A percentile compares a stretch with the other conserved stretches of the same genome.
phyloP scores from a whole-genome alignment of 257 asterid genomes.

The Solanum dulcamara region DNA sequence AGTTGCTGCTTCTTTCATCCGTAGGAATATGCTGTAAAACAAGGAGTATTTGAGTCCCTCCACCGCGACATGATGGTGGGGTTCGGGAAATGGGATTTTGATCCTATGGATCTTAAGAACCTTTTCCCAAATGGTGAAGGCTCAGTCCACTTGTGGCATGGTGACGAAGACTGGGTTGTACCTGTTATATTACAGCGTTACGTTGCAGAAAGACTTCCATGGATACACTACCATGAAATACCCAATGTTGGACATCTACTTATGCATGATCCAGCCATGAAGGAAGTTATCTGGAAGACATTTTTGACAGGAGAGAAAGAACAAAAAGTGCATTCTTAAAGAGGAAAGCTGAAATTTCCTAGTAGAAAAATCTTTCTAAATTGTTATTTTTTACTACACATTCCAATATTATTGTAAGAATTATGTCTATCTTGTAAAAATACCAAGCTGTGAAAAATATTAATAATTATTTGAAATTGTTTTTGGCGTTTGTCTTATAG shows the following conservation, averaged over 20 bases:
- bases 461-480: too few species aligned
- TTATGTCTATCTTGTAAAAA: background rate
- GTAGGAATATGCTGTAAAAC: conserved; percentile 32
- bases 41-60: conserved; percentile 34
- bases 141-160: conserved; percentile 46
- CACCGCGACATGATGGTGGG: conserved; percentile 41
- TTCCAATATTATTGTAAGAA: background rate
- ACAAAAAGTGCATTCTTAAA: background rate
- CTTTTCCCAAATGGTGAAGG: conserved; percentile 23
- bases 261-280: background rate
- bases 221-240: conserved; percentile 8
- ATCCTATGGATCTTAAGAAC: conserved; percentile 34
- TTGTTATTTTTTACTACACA: background rate
- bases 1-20: conserved; percentile 3
- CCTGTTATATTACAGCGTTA: conserved; percentile 33
- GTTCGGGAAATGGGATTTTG: conserved; percentile 40
- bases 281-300: conserved; percentile 30
- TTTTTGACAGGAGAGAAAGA: conserved; percentile 24
- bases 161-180: conserved; percentile 35
- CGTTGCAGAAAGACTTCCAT: conserved; percentile 33
- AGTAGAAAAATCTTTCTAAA: background rate
- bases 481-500: too few species aligned
- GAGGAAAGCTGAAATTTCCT: background rate
- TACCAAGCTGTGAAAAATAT: background rate
- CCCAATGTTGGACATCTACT: background rate